Evolutionary conservation across 1,284 basidiomycete genomes (phyloP).

Genomic region (Rhodotorula sp.): DNA sequence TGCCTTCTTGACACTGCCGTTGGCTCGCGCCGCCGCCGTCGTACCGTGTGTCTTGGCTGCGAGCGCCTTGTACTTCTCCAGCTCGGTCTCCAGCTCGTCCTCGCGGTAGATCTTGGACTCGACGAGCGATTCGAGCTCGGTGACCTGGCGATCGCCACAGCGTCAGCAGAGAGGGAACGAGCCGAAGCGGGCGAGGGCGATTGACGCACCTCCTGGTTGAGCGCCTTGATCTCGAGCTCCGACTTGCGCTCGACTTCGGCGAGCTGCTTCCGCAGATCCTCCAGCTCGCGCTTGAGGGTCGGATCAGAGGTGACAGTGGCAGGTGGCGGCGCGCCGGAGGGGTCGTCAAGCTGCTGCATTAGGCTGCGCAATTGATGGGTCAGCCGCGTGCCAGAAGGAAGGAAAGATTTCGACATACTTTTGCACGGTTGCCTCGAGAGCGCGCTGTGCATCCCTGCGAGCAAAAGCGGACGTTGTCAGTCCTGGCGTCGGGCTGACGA

Average conservation of each 20-base stretch:
- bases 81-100: conserved; percentile 85
- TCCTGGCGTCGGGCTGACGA: neutral
- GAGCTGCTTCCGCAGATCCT: conserved; percentile 42
- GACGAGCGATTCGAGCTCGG: conserved; percentile 81
- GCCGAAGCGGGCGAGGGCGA: no score
- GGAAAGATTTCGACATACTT: conserved; percentile 52
- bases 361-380: conserved; percentile 40
- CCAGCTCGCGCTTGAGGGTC: conserved; percentile 38
- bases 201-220: conserved; percentile 42
- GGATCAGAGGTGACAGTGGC: conserved; percentile 32
- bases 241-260: conserved; percentile 46
- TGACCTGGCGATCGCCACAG: conserved; percentile 58
- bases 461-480: neutral
- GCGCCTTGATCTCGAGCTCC: conserved; percentile 43
- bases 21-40: conserved; percentile 35
- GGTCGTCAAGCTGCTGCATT: conserved; percentile 33
- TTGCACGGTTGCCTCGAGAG: conserved; percentile 74
- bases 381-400: conserved; percentile 46
- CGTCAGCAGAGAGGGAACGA: no score
- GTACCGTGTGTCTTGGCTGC: conserved; percentile 38
- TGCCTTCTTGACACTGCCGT: neutral
- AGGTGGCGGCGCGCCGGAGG: neutral
- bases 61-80: conserved; percentile 55
- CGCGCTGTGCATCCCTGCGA: conserved; percentile 54
- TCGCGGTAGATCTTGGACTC: conserved; percentile 94